Base-by-base conservation (phyloP, 1,284 basidiomycete species). In the Malassezia caprae region DNA sequence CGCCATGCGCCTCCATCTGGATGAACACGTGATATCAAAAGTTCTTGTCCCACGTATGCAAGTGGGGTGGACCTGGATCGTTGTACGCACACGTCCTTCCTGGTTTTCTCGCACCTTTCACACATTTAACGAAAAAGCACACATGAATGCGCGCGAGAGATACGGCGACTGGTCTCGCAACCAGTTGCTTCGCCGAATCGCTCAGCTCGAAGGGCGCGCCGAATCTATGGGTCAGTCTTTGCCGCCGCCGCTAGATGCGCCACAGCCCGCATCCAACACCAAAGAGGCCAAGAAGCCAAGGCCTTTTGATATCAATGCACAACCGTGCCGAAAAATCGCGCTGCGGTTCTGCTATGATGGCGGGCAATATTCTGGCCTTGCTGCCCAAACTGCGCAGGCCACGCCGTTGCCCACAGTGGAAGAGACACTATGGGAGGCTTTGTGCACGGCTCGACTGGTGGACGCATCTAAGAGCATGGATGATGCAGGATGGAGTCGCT, bases 281-380 rank as follows among this genome's bases (percentile, higher is more conserved):
- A 11, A 30, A 5, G 17, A 12, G 17, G 39, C 30, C 23, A 37
- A 53, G 47, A 51, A 51, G 26, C 49, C 58, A 1, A 56, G 63
- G 15, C 48, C 50, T 10, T 84, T 87, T 73, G 77, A 84, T 62
- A 86, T 90, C 70, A 75, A 80, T n/a, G 75, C 79, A 2, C 80
- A 88, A 23, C 64, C 86, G 2, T 80, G 80, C 37, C 84, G 88
- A 55, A 96, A 96, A 76, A 88, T 96, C 56, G 91, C 91, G 0
- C 77, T 96, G 51, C 86, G 88, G 63, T 88, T 96, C 69, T 84
- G 84, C 64, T 98, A 96, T 74, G 84, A 89, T 48, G 94, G 94
- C 6, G 87, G 84, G 79, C 84, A 87, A 27, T 96, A 94, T 69
- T 84, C 86, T 40, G 93, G 94, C 8, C 80, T 98, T 35, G 89